Conservation (phyloP, 164 flowering plant genomes). For the Dillenia turbinata region DNA sequence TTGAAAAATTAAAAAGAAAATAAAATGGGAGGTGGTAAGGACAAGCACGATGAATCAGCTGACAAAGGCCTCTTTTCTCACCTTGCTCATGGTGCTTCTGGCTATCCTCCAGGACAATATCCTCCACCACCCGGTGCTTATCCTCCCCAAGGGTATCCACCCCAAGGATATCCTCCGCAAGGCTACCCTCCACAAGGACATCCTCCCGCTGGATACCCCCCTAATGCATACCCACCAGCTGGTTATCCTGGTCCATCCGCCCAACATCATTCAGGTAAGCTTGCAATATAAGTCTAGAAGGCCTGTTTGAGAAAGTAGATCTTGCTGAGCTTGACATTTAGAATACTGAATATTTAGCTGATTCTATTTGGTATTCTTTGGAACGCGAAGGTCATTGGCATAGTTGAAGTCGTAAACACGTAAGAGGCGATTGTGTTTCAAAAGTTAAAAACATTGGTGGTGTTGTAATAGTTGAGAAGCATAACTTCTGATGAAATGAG, state of each 20-base stretch:
- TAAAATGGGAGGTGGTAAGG: slow-evolving; percentile 57
- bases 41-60: slow-evolving; percentile 25
- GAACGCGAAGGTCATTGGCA: too few relatives aligned
- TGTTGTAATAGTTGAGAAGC: too few relatives aligned
- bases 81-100: slow-evolving; percentile 29
- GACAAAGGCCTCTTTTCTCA: slow-evolving; percentile 47
- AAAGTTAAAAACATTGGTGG: too few relatives aligned
- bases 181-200: slow-evolving; percentile 38
- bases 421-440: too few relatives aligned
- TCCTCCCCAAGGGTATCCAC: slow-evolving; percentile 33
- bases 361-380: neutral
- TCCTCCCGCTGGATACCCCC: slow-evolving; percentile 27
- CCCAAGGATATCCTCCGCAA: slow-evolving; percentile 24
- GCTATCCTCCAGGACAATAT: slow-evolving; percentile 22
- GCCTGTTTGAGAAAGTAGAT: slow-evolving; percentile 3
- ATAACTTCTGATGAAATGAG: too few relatives aligned
- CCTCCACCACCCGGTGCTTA: slow-evolving; percentile 29
- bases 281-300: neutral
- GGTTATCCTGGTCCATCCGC: slow-evolving; percentile 37
- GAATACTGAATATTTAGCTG: neutral
- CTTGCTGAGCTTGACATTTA: neutral
- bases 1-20: neutral
- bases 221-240: slow-evolving; percentile 35
- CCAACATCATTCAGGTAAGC: slow-evolving; percentile 28
- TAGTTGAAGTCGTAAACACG: too few relatives aligned